Conservation (phyloP, 345 rosid species). For the Boechera retrofracta region DNA sequence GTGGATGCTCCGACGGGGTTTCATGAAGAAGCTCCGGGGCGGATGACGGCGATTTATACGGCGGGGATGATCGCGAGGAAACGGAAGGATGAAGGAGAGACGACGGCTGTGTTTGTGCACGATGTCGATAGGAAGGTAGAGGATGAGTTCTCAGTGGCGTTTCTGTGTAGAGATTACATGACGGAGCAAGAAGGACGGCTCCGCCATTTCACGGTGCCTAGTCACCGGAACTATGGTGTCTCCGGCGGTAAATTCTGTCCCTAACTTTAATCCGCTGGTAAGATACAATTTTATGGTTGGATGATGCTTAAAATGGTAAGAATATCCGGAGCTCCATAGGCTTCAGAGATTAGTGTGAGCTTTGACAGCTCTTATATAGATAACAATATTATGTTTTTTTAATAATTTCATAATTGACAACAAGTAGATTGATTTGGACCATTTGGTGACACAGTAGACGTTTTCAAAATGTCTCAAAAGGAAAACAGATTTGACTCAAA, state of each 20-base stretch:
- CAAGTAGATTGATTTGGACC: slow-evolving; percentile 11
- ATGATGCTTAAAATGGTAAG: not conserved
- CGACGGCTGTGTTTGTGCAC: slow-evolving; percentile 81
- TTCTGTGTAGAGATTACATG: slow-evolving; percentile 76
- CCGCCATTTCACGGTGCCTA: slow-evolving; percentile 78
- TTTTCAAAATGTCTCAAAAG: slow-evolving; percentile 18
- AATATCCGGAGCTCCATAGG: not conserved
- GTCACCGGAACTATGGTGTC: slow-evolving; percentile 51
- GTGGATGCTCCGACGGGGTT: slow-evolving; percentile 96
- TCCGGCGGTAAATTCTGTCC: slow-evolving; percentile 27
- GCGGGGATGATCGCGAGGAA: slow-evolving; percentile 86
- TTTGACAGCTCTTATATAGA: not conserved
- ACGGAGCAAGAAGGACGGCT: slow-evolving; percentile 72
- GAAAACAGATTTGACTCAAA: not conserved
- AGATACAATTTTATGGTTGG: not conserved
- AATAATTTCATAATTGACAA: not conserved
- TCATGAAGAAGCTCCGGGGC: slow-evolving; percentile 77
- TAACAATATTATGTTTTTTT: not conserved
- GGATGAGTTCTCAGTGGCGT: slow-evolving; percentile 70
- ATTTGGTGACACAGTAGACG: slow-evolving; percentile 7
- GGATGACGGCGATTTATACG: slow-evolving; percentile 86
- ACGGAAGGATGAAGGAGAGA: slow-evolving; percentile 55
- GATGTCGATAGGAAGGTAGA: slow-evolving; percentile 86
- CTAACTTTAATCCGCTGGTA: slow-evolving; percentile 7
- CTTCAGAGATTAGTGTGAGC: not conserved